Evolutionary conservation across 2,329 filamentous ascomycete genomes (phyloP), one percentile per base, ranked within the genome.

Genomic region (Scortechinia acanthostroma): DNA sequence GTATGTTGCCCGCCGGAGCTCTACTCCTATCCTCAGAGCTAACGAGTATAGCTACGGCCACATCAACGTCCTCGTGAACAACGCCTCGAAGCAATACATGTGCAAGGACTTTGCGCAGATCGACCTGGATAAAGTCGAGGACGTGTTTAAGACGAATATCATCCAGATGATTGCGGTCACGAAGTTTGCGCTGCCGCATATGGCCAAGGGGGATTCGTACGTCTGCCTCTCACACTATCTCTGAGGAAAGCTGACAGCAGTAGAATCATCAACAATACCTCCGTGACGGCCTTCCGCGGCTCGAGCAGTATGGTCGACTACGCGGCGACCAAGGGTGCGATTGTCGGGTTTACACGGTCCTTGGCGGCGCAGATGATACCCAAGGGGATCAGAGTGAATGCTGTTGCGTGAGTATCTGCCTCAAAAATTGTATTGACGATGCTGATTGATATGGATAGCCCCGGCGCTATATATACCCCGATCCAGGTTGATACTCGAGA

Each of bases 81-180:
- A 81, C 53, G 77, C 74, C 2, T 71, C 69, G 0, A 76, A 75
- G 57, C 75, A 81, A 56, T 64, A 71, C 25, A 70, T 73, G 58
- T 76, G 68, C 55, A 56, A 68, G 4, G 66, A 78, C 22, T 68
- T 79, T 17, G 60, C 63, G 22, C 65, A 79, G 1, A 78, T 76
- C 21, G 66, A 78, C 53, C 63, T 81, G 1, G 66, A 73, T 14
- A 60, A 68, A 1, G 73, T 80, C 0, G 71, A 78, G 49, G 73
- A 69, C 50, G 74, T 71, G 0, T 83, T 80, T 63, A 68, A 68
- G 40, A 70, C 66, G 48, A 80, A 80, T 48, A 72, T 80, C 22
- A 51, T 77, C 5, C 68, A 73, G 45, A 78, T 79, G 64, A 76
- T 81, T 52, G 74, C 74, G 15, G 62, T 80, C 48, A 72, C 72